These are phyloP conservation scores for Cinchona pubescens DNA, from an alignment of 257 asterid species.

Conservation along the genomic window DNA sequence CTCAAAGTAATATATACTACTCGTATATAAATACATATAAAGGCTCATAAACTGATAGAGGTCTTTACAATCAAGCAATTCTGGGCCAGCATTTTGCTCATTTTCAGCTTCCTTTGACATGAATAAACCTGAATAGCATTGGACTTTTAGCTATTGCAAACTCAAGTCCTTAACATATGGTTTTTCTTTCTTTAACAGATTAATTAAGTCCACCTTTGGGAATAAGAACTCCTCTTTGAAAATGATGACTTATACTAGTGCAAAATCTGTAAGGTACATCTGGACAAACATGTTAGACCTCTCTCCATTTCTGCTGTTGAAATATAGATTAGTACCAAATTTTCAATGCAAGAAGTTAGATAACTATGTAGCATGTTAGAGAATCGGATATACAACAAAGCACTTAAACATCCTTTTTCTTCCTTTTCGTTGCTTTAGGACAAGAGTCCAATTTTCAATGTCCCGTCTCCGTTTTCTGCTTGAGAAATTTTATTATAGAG, in stretches of 20 bases:
- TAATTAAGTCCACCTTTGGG: not conserved
- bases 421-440: too few species aligned
- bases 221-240: not conserved
- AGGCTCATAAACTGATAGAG: not conserved
- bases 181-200: not conserved
- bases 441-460: too few species aligned
- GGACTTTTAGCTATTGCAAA: too few species aligned
- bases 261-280: slow-evolving; percentile 3
- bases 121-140: not conserved
- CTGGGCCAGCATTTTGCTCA: not conserved
- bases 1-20: not conserved
- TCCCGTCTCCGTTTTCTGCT: too few species aligned
- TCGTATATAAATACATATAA: not conserved
- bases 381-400: too few species aligned
- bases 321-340: not conserved
- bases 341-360: not conserved
- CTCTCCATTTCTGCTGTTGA: too few species aligned
- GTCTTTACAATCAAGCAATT: not conserved
- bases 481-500: too few species aligned
- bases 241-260: not conserved
- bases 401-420: too few species aligned
- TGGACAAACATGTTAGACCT: too few species aligned
- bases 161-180: not conserved
- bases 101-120: too few species aligned
- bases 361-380: too few species aligned